phyloP scores from a whole-genome alignment of 2,329 filamentous ascomycete species.

The Fonsecaea pedrosoi region DNA sequence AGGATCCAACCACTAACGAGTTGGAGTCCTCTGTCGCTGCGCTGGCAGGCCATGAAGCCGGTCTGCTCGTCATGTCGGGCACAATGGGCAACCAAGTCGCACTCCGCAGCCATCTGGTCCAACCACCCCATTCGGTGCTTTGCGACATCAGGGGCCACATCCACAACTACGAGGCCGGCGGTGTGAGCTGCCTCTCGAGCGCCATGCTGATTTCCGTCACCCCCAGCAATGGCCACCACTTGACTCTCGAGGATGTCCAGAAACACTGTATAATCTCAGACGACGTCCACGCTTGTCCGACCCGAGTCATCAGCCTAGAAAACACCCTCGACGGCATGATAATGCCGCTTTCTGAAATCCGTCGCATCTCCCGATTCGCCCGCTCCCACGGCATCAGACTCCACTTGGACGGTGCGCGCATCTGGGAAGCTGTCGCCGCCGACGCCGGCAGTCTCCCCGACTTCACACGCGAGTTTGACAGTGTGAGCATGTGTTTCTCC shows the following conservation, averaged over 20 bases:
- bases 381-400: constrained; percentile 68
- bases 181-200: constrained; percentile 73
- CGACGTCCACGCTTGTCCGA: constrained; percentile 80
- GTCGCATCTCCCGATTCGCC: constrained; percentile 73
- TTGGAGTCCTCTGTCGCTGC: constrained; percentile 77
- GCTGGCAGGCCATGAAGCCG: constrained; percentile 76
- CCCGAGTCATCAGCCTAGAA: constrained; percentile 80
- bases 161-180: constrained; percentile 68
- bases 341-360: constrained; percentile 75
- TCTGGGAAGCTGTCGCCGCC: constrained; percentile 81
- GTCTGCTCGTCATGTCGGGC: constrained; percentile 82
- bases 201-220: constrained; percentile 72
- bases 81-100: constrained; percentile 95
- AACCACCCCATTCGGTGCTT: constrained; percentile 80
- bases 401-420: constrained; percentile 78
- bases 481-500: constrained; percentile 77
- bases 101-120: constrained; percentile 75
- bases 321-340: constrained; percentile 83
- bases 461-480: constrained; percentile 73
- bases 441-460: constrained; percentile 71
- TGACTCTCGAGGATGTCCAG: constrained; percentile 78
- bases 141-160: constrained; percentile 83
- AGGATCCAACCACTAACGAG: constrained; percentile 77
- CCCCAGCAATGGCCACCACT: constrained; percentile 73
- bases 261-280: constrained; percentile 68